These are phyloP conservation scores for Gossypium thurberi DNA, from an alignment of 345 rosid species.

Conservation along the genomic window DNA sequence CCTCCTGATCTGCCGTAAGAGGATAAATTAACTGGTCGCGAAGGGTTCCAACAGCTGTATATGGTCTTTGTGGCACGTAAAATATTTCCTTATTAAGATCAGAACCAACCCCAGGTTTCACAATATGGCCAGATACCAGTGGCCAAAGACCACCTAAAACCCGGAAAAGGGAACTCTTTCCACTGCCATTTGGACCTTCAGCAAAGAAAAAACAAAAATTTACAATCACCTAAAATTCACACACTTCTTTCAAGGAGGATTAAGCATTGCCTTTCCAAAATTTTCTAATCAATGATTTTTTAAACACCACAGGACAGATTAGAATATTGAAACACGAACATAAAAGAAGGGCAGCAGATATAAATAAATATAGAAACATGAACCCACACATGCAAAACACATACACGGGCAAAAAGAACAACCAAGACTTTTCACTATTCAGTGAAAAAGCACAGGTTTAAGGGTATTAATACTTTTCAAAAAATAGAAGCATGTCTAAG, in stretches of 20 bases:
- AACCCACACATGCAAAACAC: neutral
- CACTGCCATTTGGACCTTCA: constrained; percentile 98
- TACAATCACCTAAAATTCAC: neutral
- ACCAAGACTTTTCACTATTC: neutral
- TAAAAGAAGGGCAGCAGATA: neutral
- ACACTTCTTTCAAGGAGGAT: neutral
- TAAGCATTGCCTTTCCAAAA: neutral
- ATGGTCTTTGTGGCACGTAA: constrained; percentile 97
- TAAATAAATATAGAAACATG: neutral
- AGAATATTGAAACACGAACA: neutral
- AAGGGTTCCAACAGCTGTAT: constrained; percentile 94
- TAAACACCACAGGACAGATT: neutral
- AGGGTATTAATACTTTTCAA: neutral
- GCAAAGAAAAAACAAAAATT: constrained; percentile 10
- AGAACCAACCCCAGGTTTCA: constrained; percentile 97
- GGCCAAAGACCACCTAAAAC: constrained; percentile 99
- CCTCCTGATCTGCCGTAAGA: constrained; percentile 69
- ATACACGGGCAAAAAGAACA: neutral
- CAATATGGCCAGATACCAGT: constrained; percentile 80
- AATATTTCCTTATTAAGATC: constrained; percentile 97
- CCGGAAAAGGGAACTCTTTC: constrained; percentile 98
- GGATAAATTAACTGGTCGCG: constrained; percentile 98
- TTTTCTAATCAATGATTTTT: neutral
- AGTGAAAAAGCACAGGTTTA: neutral
- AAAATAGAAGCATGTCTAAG: neutral